Percentiles rank a stretch among this genome's conserved stretches.
These are phyloP conservation scores for Tricholoma sp. DNA, from an alignment of 768 basidiomycete species.

Conservation along the genomic window DNA sequence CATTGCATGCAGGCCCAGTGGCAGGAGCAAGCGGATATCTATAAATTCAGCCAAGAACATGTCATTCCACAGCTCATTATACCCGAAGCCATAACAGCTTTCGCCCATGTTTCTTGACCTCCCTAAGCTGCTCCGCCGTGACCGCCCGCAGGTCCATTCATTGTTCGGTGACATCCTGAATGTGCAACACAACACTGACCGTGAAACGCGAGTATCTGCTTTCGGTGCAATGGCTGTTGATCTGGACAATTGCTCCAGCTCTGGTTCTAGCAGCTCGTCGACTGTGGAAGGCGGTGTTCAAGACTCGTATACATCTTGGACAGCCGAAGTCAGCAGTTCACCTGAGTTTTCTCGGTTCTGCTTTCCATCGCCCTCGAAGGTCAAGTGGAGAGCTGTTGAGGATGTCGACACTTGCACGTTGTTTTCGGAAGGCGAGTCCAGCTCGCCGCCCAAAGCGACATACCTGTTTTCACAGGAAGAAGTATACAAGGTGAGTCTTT, in stretches of 20 bases:
- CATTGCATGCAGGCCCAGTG: not conserved
- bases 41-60: not conserved
- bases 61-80: not conserved
- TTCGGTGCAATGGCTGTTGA: not conserved
- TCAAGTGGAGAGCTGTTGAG: not conserved
- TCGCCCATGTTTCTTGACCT: not conserved
- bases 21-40: not conserved
- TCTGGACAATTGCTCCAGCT: not conserved
- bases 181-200: not conserved
- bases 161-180: not conserved
- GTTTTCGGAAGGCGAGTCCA: not conserved
- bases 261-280: not conserved
- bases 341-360: not conserved
- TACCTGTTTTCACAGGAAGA: constrained; percentile 9
- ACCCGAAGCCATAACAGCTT: not conserved
- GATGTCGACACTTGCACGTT: not conserved
- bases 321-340: not conserved
- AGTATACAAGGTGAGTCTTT: constrained; percentile 3
- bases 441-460: not conserved
- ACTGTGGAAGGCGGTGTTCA: not conserved
- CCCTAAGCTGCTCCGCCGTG: not conserved
- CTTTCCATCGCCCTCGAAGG: not conserved
- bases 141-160: not conserved
- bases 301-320: not conserved
- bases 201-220: not conserved